These are phyloP conservation scores for Silene noctiflora DNA, from an alignment of 179 eudicot genomes.

Conservation along the genomic window DNA sequence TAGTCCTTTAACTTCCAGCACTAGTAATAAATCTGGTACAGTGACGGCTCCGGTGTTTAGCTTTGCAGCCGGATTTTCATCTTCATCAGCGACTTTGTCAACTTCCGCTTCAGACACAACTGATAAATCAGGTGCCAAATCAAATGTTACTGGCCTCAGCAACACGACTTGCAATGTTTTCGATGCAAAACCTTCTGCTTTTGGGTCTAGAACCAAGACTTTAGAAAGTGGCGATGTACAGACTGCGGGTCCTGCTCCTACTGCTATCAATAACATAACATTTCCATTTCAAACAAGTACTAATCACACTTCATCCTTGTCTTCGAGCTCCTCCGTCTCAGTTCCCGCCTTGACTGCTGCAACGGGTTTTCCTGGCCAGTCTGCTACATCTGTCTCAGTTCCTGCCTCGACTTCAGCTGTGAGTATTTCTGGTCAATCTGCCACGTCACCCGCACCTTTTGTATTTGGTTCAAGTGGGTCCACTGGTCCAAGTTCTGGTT, in stretches of 20 bases:
- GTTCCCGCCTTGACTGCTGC: conserved; percentile 29
- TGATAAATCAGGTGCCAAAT: conserved; percentile 20
- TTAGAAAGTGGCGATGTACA: conserved; percentile 29
- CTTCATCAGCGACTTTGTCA: conserved; percentile 5
- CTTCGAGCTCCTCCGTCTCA: conserved; percentile 31
- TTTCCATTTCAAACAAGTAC: background rate
- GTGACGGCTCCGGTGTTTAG: background rate
- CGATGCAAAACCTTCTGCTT: conserved; percentile 21
- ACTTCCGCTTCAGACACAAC: conserved; percentile 26
- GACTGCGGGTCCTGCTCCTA: conserved; percentile 26
- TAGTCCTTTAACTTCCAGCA: background rate
- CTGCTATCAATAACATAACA: conserved; percentile 14
- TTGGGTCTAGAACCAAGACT: conserved; percentile 4
- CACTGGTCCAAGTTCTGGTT: conserved; percentile 20
- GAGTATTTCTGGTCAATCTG: conserved; percentile 32
- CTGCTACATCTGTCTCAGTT: conserved; percentile 27
- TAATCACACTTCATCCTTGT: conserved; percentile 4
- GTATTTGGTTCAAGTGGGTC: conserved; percentile 30
- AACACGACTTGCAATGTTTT: conserved; percentile 10
- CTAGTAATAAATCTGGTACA: background rate
- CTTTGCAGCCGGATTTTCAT: conserved; percentile 10
- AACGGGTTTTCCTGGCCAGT: conserved; percentile 30
- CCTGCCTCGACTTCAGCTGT: conserved; percentile 27
- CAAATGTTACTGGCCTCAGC: conserved; percentile 12
- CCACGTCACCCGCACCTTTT: conserved; percentile 25